Conservation (phyloP, 2,329 filamentous ascomycete species). For the Metarhizium sp. region DNA sequence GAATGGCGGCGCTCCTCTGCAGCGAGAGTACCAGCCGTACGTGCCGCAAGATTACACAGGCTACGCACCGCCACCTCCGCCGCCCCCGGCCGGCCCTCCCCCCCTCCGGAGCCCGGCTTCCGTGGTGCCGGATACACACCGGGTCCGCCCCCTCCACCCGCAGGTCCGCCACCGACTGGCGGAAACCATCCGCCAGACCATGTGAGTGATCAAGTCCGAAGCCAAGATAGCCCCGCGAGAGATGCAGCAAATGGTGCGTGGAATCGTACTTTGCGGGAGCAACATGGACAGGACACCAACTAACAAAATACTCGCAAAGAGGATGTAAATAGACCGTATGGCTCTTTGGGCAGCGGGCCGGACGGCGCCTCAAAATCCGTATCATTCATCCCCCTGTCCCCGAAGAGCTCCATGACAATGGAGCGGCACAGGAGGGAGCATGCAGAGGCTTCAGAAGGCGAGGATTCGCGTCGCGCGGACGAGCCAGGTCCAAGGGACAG, state of each 20-base stretch:
- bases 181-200: slow-evolving; percentile 28
- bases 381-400: slow-evolving; percentile 38
- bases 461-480: slow-evolving; percentile 8
- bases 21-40: slow-evolving; percentile 28
- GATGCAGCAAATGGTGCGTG: slow-evolving; percentile 29
- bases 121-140: slow-evolving; percentile 12
- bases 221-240: slow-evolving; percentile 13
- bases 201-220: slow-evolving; percentile 32
- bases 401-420: slow-evolving; percentile 37
- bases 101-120: slow-evolving; percentile 8
- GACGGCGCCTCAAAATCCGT: slow-evolving; percentile 28
- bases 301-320: slow-evolving; percentile 17
- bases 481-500: slow-evolving; percentile 10
- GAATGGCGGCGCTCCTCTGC: slow-evolving; percentile 15
- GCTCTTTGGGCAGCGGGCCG: not conserved
- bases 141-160: slow-evolving; percentile 21
- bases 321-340: slow-evolving; percentile 15
- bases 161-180: slow-evolving; percentile 22
- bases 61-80: slow-evolving; percentile 25
- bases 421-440: slow-evolving; percentile 29
- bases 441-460: slow-evolving; percentile 14
- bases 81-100: slow-evolving; percentile 24
- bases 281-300: slow-evolving; percentile 5
- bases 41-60: slow-evolving; percentile 32
- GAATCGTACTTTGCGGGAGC: slow-evolving; percentile 16